Conservation (phyloP, 139 green algal species). For the Chlorella sp. region DNA sequence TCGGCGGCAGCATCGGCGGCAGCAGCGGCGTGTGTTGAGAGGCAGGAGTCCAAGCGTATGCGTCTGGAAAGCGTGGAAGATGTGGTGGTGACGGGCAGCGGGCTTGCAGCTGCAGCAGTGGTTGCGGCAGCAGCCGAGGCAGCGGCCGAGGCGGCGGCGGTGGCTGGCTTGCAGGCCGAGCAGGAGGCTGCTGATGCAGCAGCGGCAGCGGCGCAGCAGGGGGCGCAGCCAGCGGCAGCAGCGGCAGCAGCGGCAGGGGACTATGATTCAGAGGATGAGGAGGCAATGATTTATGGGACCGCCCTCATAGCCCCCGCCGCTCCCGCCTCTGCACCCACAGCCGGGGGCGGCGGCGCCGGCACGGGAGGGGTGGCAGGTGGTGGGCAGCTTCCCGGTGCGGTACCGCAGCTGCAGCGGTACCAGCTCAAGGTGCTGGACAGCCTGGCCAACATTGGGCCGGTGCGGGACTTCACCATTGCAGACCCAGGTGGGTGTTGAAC, state of each 20-base stretch:
- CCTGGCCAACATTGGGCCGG: constrained; percentile 69
- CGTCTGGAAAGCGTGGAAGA: constrained; percentile 33
- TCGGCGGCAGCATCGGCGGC: not conserved
- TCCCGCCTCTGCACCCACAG: not conserved
- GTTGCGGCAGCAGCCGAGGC: not conserved
- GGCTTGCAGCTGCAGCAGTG: not conserved
- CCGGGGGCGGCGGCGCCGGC: not conserved
- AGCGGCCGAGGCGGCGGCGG: not conserved
- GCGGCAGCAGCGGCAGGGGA: not conserved
- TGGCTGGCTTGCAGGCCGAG: no score
- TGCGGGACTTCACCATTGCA: constrained; percentile 57
- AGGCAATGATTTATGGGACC: constrained; percentile 35
- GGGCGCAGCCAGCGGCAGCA: not conserved
- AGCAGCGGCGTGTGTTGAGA: not conserved
- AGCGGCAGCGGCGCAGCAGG: constrained; percentile 12
- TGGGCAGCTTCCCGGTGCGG: not conserved
- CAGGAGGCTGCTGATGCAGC: not conserved
- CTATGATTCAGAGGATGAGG: constrained; percentile 43
- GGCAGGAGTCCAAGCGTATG: constrained; percentile 10
- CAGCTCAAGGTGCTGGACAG: constrained; percentile 68
- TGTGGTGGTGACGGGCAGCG: not conserved
- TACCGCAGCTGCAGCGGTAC: constrained; percentile 35
- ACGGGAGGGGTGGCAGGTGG: not conserved
- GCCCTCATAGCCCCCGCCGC: not conserved
- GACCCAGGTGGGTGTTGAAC: not conserved